A percentile compares a stretch with the other conserved stretches of the same genome.
These are phyloP conservation scores for Xylaria castorea DNA, from an alignment of 495 filamentous ascomycete species.

Conservation along the genomic window DNA sequence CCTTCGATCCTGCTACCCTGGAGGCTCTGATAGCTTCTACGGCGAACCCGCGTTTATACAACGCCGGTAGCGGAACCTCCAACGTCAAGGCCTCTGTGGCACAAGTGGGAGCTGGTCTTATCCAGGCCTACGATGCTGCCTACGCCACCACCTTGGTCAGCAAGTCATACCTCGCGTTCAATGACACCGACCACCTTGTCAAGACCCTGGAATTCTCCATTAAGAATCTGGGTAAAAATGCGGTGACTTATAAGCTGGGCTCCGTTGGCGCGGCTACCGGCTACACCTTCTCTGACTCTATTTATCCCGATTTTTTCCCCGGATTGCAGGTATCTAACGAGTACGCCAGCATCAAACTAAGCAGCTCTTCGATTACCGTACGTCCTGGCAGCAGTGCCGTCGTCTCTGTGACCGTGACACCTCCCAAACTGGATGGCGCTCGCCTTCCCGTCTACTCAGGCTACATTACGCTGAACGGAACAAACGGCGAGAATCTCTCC, in stretches of 20 bases:
- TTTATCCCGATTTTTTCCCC: conserved; percentile 47
- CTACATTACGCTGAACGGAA: conserved; percentile 57
- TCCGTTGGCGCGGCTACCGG: conserved; percentile 51
- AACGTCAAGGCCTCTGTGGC: conserved; percentile 58
- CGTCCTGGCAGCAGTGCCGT: conserved; percentile 45
- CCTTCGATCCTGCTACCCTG: conserved; percentile 53
- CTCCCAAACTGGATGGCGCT: conserved; percentile 49
- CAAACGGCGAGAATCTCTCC: conserved; percentile 54
- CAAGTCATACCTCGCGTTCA: conserved; percentile 62
- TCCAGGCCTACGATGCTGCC: conserved; percentile 64
- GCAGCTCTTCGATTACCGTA: conserved; percentile 43
- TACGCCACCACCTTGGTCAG: conserved; percentile 59
- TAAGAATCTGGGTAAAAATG: conserved; percentile 55
- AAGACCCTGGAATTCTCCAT: conserved; percentile 56
- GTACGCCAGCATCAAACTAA: conserved; percentile 46
- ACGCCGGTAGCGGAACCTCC: conserved; percentile 49
- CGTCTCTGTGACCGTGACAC: conserved; percentile 50
- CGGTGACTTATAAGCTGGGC: conserved; percentile 55
- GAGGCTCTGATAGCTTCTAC: conserved; percentile 56
- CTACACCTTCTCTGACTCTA: conserved; percentile 49
- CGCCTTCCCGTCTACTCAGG: conserved; percentile 61
- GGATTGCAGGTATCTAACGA: conserved; percentile 44
- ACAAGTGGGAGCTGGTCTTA: conserved; percentile 63
- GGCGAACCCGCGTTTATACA: conserved; percentile 54
- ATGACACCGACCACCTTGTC: conserved; percentile 62